A percentile compares a stretch with the other conserved stretches of the same genome.
These are phyloP conservation scores for Hyaloscypha finlandica DNA, from an alignment of 495 filamentous ascomycete species.

Conservation along the genomic window DNA sequence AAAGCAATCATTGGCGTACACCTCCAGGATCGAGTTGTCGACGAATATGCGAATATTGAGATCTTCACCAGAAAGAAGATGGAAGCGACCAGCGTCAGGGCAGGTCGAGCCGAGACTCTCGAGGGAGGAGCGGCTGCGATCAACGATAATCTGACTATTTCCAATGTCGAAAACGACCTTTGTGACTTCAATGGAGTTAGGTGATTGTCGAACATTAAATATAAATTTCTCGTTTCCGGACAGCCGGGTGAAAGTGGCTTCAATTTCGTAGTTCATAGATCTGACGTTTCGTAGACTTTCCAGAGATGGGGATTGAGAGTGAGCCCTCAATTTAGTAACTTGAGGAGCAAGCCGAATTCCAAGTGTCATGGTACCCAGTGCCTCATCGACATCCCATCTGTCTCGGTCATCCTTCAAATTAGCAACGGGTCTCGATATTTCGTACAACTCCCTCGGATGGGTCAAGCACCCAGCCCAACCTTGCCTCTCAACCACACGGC, in stretches of 20 bases:
- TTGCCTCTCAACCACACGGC: conserved; percentile 15
- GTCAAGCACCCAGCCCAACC: conserved; percentile 28
- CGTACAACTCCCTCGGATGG: conserved; percentile 26
- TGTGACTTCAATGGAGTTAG: conserved; percentile 30
- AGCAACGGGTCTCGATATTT: conserved; percentile 20
- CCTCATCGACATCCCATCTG: conserved; percentile 22
- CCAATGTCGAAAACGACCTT: conserved; percentile 37
- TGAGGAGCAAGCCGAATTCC: conserved; percentile 31
- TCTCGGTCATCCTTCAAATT: neutral
- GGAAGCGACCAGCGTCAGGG: conserved; percentile 29
- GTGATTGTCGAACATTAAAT: conserved; percentile 23
- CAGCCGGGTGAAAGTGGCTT: conserved; percentile 32
- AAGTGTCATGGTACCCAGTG: conserved; percentile 20
- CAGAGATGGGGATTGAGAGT: conserved; percentile 17
- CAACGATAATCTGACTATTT: conserved; percentile 31
- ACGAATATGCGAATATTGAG: conserved; percentile 41
- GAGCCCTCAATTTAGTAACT: conserved; percentile 20
- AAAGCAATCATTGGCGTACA: conserved; percentile 45
- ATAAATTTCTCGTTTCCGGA: conserved; percentile 31
- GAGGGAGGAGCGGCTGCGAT: conserved; percentile 32
- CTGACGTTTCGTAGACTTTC: conserved; percentile 24
- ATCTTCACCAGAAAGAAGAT: conserved; percentile 38
- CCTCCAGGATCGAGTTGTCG: conserved; percentile 43
- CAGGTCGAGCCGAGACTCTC: conserved; percentile 32
- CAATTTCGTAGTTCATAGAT: conserved; percentile 28